Evolutionary conservation across 1,139 yeast species (phyloP).

Genomic region (Hyphopichia khmerensis): DNA sequence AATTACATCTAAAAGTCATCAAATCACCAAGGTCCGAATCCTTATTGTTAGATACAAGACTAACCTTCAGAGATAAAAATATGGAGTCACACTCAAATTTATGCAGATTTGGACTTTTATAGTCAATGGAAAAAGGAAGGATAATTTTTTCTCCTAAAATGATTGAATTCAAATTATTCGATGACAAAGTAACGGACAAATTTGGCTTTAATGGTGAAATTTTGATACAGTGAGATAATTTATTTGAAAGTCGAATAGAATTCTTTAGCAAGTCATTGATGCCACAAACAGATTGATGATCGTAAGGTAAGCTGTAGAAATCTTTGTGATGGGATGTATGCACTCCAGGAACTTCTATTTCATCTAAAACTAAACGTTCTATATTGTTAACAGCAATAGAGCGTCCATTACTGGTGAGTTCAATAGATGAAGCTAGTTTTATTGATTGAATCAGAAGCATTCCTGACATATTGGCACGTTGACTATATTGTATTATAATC

Average conservation of each 20-base stretch:
- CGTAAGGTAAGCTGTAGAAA: neutral
- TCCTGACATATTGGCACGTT: conserved; percentile 24
- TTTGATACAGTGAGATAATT: conserved; percentile 5
- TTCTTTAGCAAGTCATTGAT: neutral
- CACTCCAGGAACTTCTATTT: neutral
- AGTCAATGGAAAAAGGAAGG: conserved; percentile 20
- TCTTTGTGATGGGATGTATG: conserved; percentile 1
- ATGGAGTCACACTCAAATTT: conserved; percentile 20
- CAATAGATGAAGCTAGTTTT: conserved; percentile 11
- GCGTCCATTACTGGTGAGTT: conserved; percentile 3
- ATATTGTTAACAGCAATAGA: neutral
- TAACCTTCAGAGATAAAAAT: conserved; percentile 20
- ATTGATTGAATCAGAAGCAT: conserved; percentile 17
- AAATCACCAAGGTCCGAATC: conserved; percentile 12
- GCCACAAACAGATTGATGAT: neutral
- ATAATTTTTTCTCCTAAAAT: conserved; percentile 30
- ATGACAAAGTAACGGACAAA: conserved; percentile 7
- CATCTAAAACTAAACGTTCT: conserved; percentile 6
- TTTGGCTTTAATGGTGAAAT: conserved; percentile 18
- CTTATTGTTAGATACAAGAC: conserved; percentile 13
- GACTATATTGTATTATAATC: conserved; percentile 24
- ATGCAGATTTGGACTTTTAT: conserved; percentile 14
- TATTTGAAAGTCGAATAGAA: conserved; percentile 1
- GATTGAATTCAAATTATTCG: conserved; percentile 8
- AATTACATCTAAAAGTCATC: conserved; percentile 26